Base-by-base conservation (phyloP, 305 asterid genomes). In the Fraxinus dipetala region DNA sequence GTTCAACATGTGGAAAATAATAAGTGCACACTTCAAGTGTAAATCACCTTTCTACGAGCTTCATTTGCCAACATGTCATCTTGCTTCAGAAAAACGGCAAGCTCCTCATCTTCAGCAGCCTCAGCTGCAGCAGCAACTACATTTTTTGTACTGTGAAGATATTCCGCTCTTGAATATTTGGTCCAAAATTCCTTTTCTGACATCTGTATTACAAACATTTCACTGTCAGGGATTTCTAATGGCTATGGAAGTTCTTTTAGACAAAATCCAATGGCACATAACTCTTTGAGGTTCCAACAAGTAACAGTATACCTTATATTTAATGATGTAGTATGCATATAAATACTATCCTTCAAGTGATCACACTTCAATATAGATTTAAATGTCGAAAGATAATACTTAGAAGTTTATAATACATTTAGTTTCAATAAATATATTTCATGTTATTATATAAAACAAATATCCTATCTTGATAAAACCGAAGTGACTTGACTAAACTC, bases 81-180 rank as follows among this genome's bases (percentile, higher is more conserved):
- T 89, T 93, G 94, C 89, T 94, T 96, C 92, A 96, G 87, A 85
- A 96, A 96, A 81, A 94, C 98, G 81, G 99, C 98, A 82, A 96
- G 98, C 86, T 96, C 99, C 90, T 96, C 99, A 85, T 96, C 99
- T 89, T 91, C 96, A 87, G 98, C 98, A 87, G 98, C 99, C 93
- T 94, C 98, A 34, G 99, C 99, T 82, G 98, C 98, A 72, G 99
- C 98, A 70, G 97, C 98, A 81, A 90, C 92, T 83, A 92, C 94
- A 86, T 96, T 96, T 89, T 86, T 94, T 75, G 98, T 94, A 84
- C 99, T 91, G 86, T 94, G 97, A 73, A 92, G 94, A 81, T 92
- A 92, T 78, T 94, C 93, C 22, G 97, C 98, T 84, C 95, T 90
- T 6, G 95, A 93, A 82, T 93, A 94, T 86, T 94, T 94, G 86